phyloP scores from a whole-genome alignment of 1,284 basidiomycete species.

The Sporisorium exsertum region DNA sequence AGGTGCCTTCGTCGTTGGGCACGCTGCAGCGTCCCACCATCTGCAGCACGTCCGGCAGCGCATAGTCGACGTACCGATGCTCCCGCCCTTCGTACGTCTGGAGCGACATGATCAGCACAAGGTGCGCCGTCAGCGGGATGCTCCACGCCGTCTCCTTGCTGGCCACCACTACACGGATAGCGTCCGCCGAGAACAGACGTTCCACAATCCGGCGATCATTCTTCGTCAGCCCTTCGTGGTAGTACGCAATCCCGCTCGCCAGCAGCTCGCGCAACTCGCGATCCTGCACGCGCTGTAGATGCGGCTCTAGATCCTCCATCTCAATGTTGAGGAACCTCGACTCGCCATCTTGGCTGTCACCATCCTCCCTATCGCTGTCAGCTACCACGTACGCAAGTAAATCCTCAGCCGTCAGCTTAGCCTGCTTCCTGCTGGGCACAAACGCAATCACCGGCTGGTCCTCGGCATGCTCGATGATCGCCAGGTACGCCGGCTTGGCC shows the following conservation, averaged over 20 bases:
- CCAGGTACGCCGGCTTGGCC: slow-evolving; percentile 97
- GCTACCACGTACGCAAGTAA: slow-evolving; percentile 88
- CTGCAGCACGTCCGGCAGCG: slow-evolving; percentile 95
- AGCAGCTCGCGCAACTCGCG: slow-evolving; percentile 82
- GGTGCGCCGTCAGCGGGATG: slow-evolving; percentile 89
- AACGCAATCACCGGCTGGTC: slow-evolving; percentile 90
- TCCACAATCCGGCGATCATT: slow-evolving; percentile 94
- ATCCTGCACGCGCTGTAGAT: slow-evolving; percentile 87
- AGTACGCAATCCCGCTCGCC: slow-evolving; percentile 91
- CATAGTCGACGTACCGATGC: slow-evolving; percentile 91
- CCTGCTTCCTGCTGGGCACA: slow-evolving; percentile 93
- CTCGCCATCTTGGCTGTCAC: slow-evolving; percentile 71
- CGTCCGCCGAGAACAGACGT: slow-evolving; percentile 90
- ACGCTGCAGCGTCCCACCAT: slow-evolving; percentile 96
- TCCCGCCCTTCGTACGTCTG: slow-evolving; percentile 82
- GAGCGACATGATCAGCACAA: slow-evolving; percentile 99
- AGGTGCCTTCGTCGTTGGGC: slow-evolving; percentile 77
- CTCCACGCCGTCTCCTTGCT: slow-evolving; percentile 97
- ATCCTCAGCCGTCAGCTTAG: slow-evolving; percentile 90
- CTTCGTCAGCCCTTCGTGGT: slow-evolving; percentile 91
- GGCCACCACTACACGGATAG: slow-evolving; percentile 92
- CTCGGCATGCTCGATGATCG: slow-evolving; percentile 88
- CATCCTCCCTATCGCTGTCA: slow-evolving; percentile 74
- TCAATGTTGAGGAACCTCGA: slow-evolving; percentile 92
- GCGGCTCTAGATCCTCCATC: slow-evolving; percentile 82